Evolutionary conservation across 805 yeast genomes (phyloP).

Genomic region (Kuraishia ogatae): DNA sequence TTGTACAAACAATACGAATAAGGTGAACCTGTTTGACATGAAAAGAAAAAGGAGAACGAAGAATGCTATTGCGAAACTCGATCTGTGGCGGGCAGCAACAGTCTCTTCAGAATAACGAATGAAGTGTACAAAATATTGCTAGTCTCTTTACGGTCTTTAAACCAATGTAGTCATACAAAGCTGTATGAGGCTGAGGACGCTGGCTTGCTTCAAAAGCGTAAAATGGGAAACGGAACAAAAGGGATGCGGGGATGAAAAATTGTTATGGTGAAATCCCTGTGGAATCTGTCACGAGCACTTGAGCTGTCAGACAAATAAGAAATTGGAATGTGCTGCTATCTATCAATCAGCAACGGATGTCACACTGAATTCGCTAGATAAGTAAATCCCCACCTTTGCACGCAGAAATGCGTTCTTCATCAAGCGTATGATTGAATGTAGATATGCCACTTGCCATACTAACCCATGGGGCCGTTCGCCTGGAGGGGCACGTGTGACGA

Average conservation of each 20-base stretch:
- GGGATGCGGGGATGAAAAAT: background rate
- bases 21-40: too few species aligned
- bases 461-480: background rate
- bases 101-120: too few species aligned
- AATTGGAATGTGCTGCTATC: background rate
- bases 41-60: too few species aligned
- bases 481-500: background rate
- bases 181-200: background rate
- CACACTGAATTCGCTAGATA: background rate
- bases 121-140: too few species aligned
- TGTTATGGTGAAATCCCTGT: background rate
- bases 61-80: too few species aligned
- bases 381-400: background rate
- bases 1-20: background rate
- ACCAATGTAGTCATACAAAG: too few species aligned
- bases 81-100: too few species aligned
- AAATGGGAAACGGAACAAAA: background rate
- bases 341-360: background rate
- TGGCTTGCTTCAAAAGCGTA: background rate
- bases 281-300: background rate
- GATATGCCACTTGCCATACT: background rate
- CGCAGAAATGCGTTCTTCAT: background rate
- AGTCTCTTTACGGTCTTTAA: too few species aligned
- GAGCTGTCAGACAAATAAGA: background rate
- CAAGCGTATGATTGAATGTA: background rate